Percentiles rank a stretch among this genome's conserved stretches.
These are phyloP conservation scores for Fusarium equiseti DNA, from an alignment of 2,329 filamentous ascomycete genomes.

Conservation along the genomic window DNA sequence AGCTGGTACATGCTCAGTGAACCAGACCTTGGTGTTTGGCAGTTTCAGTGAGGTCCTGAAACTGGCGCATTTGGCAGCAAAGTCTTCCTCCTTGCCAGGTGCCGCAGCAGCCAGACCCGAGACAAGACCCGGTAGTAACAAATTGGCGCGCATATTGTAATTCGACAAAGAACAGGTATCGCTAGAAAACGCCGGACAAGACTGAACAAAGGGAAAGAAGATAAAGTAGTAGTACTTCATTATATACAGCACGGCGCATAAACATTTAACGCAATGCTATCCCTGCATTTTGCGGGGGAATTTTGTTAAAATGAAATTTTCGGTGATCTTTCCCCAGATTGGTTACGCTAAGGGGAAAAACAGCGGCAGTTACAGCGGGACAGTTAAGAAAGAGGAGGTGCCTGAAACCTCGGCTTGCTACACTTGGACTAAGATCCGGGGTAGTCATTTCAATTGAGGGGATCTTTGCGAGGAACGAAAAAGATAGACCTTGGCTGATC, in stretches of 20 bases:
- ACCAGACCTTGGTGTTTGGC: slow-evolving; percentile 37
- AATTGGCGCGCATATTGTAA: slow-evolving; percentile 17
- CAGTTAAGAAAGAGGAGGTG: neutral
- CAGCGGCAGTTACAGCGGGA: slow-evolving; percentile 22
- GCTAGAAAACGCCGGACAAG: neutral
- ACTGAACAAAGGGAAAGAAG: neutral
- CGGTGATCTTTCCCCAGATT: slow-evolving; percentile 14
- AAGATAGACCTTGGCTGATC: neutral
- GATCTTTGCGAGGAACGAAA: neutral
- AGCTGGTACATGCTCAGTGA: slow-evolving; percentile 33
- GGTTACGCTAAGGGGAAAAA: neutral
- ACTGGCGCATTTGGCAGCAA: slow-evolving; percentile 29
- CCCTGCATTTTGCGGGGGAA: neutral
- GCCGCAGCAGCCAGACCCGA: slow-evolving; percentile 17
- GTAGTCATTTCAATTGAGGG: neutral
- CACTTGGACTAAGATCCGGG: slow-evolving; percentile 23
- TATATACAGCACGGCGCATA: slow-evolving; percentile 25
- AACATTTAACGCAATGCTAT: slow-evolving; percentile 7
- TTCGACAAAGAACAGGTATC: neutral
- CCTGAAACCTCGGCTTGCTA: slow-evolving; percentile 29
- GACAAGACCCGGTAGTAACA: slow-evolving; percentile 16
- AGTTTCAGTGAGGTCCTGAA: slow-evolving; percentile 28
- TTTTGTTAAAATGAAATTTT: neutral
- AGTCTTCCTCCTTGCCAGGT: slow-evolving; percentile 10
- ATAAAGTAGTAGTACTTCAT: neutral